phyloP scores from a whole-genome alignment of 2,329 filamentous ascomycete genomes.

The Alternaria sp. region DNA sequence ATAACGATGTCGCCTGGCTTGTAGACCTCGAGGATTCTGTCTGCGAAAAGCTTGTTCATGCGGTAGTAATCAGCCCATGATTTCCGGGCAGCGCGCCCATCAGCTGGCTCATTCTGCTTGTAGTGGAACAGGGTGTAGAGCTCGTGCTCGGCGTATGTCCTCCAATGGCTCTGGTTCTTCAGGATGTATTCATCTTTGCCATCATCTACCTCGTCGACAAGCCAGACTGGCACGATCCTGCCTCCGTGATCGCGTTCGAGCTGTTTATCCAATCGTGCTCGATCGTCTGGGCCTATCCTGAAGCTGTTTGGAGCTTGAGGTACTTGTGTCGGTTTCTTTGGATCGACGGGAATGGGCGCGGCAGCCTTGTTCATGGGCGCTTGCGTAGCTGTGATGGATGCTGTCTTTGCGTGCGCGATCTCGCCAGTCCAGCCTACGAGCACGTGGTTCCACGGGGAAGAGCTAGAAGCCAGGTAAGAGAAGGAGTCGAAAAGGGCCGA shows the following conservation, averaged over 20 bases:
- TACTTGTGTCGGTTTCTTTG: constrained; percentile 60
- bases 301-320: constrained; percentile 71
- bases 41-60: constrained; percentile 91
- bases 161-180: constrained; percentile 85
- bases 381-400: constrained; percentile 50
- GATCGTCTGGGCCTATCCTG: constrained; percentile 72
- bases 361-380: constrained; percentile 73
- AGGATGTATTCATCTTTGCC: constrained; percentile 72
- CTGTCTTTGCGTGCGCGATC: constrained; percentile 46
- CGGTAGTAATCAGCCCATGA: constrained; percentile 93
- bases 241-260: constrained; percentile 76
- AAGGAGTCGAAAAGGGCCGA: constrained; percentile 94
- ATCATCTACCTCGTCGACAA: constrained; percentile 76
- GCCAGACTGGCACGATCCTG: constrained; percentile 86
- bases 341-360: constrained; percentile 77
- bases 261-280: constrained; percentile 74
- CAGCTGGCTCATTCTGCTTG: constrained; percentile 88
- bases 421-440: constrained; percentile 96
- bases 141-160: constrained; percentile 87
- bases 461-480: constrained; percentile 81
- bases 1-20: constrained; percentile 91
- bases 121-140: constrained; percentile 95
- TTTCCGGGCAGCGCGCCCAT: constrained; percentile 79
- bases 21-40: constrained; percentile 86
- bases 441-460: constrained; percentile 87